Evolutionary conservation across 345 rosid species (phyloP).

Genomic region (Clarkia xantiana): DNA sequence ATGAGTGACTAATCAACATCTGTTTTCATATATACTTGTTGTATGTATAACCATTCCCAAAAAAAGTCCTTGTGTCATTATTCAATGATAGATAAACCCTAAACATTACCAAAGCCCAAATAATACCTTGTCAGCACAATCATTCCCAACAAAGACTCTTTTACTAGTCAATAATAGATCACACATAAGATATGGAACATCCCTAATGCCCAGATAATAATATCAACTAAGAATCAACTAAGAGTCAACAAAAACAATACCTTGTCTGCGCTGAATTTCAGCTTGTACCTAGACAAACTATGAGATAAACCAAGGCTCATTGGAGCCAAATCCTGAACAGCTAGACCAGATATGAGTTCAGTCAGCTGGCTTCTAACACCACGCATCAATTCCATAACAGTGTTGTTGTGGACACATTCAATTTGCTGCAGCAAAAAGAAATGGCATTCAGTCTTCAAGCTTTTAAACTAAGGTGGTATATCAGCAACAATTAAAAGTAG

Average conservation of each 20-base stretch:
- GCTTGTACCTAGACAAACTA: conserved; percentile 78
- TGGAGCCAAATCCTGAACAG: conserved; percentile 66
- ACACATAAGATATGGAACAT: not conserved
- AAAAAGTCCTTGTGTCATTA: too few species aligned
- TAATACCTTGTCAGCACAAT: too few species aligned
- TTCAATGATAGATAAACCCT: too few species aligned
- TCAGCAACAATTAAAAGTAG: not conserved
- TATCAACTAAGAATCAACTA: not conserved
- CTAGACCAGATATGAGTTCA: conserved; percentile 75
- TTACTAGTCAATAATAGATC: too few species aligned
- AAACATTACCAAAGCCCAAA: too few species aligned
- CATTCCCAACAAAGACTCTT: too few species aligned
- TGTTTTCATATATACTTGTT: too few species aligned
- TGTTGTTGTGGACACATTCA: conserved; percentile 76
- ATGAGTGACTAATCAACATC: too few species aligned
- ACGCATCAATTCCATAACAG: conserved; percentile 84
- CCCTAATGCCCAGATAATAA: not conserved
- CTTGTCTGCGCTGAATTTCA: conserved; percentile 92
- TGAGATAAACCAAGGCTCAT: conserved; percentile 96
- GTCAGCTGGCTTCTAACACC: conserved; percentile 78
- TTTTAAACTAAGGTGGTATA: not conserved
- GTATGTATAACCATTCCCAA: too few species aligned
- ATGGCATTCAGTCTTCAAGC: not conserved
- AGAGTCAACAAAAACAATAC: conserved; percentile 14
- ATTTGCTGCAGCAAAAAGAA: conserved; percentile 44